Percentiles rank a stretch among this genome's conserved stretches.
These are phyloP conservation scores for Fusarium bulbicola DNA, from an alignment of 2,329 filamentous ascomycete genomes.

Conservation along the genomic window DNA sequence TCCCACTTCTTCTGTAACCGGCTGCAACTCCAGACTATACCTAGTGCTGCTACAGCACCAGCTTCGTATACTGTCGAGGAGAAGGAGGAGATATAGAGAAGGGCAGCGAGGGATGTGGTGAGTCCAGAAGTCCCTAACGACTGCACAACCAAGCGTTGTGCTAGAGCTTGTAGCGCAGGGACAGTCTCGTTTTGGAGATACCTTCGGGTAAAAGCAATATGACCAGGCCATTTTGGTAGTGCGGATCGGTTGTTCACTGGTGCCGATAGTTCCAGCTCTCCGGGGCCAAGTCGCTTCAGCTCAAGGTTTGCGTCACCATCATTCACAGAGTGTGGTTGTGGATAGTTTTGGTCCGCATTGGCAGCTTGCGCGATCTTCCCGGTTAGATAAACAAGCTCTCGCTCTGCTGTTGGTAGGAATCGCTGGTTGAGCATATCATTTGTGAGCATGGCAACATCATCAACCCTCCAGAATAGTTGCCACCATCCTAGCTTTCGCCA, in stretches of 20 bases:
- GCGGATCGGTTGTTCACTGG: constrained; percentile 27
- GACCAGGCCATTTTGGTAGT: constrained; percentile 71
- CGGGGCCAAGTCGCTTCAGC: constrained; percentile 36
- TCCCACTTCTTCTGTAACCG: constrained; percentile 72
- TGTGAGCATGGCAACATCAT: constrained; percentile 87
- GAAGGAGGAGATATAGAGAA: constrained; percentile 66
- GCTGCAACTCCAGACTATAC: constrained; percentile 66
- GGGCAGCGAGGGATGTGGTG: constrained; percentile 61
- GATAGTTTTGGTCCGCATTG: constrained; percentile 44
- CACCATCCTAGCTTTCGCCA: constrained; percentile 91
- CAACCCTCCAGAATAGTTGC: constrained; percentile 94
- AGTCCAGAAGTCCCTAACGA: constrained; percentile 77
- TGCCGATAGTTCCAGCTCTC: constrained; percentile 40
- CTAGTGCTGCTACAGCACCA: constrained; percentile 68
- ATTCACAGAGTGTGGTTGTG: constrained; percentile 47
- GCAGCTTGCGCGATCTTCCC: constrained; percentile 72
- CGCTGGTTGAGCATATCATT: constrained; percentile 78
- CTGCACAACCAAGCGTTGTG: constrained; percentile 78
- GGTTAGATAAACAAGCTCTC: constrained; percentile 82
- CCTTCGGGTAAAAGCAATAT: constrained; percentile 76
- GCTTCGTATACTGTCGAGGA: constrained; percentile 67
- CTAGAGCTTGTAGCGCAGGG: constrained; percentile 75
- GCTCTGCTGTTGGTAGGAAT: constrained; percentile 83
- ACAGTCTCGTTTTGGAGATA: constrained; percentile 73
- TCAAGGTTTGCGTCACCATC: not conserved